A percentile compares a stretch with the other conserved stretches of the same genome.
phyloP scores from a whole-genome alignment of 768 basidiomycete species.

The Boletus rubescentipes region DNA sequence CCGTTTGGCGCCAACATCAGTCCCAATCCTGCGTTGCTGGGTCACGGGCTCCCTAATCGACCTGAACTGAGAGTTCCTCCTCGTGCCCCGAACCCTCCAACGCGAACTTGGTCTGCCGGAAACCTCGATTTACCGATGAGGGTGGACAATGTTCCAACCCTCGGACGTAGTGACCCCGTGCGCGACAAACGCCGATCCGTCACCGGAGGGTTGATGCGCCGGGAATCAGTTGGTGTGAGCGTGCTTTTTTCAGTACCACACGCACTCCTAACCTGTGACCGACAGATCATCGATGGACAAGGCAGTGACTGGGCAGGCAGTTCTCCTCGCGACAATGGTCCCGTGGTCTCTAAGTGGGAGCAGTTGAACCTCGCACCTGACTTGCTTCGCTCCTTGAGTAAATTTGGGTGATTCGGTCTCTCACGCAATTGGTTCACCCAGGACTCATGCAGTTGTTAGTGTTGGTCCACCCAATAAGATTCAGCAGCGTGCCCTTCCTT shows the following conservation, averaged over 20 bases:
- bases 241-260: conserved; percentile 4
- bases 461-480: conserved; percentile 99
- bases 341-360: conserved; percentile 94
- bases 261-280: conserved; percentile 18
- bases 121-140: conserved; percentile 72
- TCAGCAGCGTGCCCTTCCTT: conserved; percentile 94
- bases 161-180: conserved; percentile 39
- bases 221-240: conserved; percentile 75
- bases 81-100: conserved; percentile 67
- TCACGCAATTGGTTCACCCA: conserved; percentile 2
- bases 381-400: conserved; percentile 80
- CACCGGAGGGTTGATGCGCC: conserved; percentile 57
- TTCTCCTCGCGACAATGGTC: conserved; percentile 67
- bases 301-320: conserved; percentile 53
- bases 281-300: conserved; percentile 55
- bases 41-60: conserved; percentile 63
- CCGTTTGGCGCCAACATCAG: conserved; percentile 37
- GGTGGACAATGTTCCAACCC: conserved; percentile 38
- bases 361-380: conserved; percentile 85
- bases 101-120: conserved; percentile 85
- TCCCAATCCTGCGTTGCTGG: conserved; percentile 42
- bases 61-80: conserved; percentile 59
- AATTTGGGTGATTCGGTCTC: conserved; percentile 77
- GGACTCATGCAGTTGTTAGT: conserved; percentile 40
- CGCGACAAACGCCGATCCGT: conserved; percentile 80